Evolutionary conservation across 768 basidiomycete species (phyloP), one percentile per base, ranked within the genome.

Genomic region (Astraeus odoratus): DNA sequence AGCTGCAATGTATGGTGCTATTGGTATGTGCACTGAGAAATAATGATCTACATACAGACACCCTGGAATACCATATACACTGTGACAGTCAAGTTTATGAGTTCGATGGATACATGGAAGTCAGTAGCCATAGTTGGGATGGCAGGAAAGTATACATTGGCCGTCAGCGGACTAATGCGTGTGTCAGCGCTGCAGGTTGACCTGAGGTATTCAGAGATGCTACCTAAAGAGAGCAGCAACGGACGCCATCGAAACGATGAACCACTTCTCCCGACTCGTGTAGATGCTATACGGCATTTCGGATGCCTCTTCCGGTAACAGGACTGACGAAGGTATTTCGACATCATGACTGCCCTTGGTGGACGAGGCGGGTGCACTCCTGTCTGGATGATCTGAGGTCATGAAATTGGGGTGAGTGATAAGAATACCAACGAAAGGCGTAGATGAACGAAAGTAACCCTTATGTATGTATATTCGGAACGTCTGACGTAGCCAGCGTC

Each of bases 31-130:
- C n/a, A 39, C 7, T 12, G 10, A 19, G 1, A 22, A 15, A 25
- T 25, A 13, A 8, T 6, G 18, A 33, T n/a, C 12, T 15, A 44
- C 72, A 54, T 41, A 75, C 75, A 66, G 12, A 74, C 41, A 12
- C 70, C 74, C 43, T 71, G 70, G 26, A 70, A 52, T 6, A 73
- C 54, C 64, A 78, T 70, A 54, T 77, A 76, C 20, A 74, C 58
- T 0, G 77, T 77, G n/a, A 88, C 81, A 5, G 86, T 87, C 26
- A 89, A 57, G 57, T 87, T 87, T 38, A 88, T 86, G 4, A 79
- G 67, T 54, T 85, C 82, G 4, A 72, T 73, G 0, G 79, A 76
- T 46, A 77, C 75, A 51, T 79, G 59, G 54, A 91, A 77, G 2
- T 63, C 72, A 7, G 51, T 49, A 0, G 79, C 70, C 15, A 91